Conservation (phyloP, 805 yeast species). For the Blastobotrys chiropterorum region DNA sequence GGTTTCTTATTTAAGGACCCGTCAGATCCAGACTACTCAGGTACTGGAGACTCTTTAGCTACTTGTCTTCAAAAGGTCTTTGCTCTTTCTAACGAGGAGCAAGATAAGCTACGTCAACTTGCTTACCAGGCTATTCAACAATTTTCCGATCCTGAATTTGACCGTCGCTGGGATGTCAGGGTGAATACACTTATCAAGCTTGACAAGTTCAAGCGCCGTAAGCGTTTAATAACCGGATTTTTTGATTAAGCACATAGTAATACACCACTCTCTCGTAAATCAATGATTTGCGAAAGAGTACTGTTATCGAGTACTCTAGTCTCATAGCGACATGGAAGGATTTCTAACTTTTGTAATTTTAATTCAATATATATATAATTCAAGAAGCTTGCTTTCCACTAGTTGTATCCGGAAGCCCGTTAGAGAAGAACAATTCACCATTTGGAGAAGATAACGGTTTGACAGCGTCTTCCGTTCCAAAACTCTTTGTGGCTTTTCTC, state of each 20-base stretch:
- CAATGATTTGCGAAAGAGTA: too few relatives aligned
- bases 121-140: slow-evolving; percentile 39
- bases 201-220: slow-evolving; percentile 17
- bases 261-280: background rate
- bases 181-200: slow-evolving; percentile 20
- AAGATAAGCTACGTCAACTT: slow-evolving; percentile 38
- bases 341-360: background rate
- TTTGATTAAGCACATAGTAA: slow-evolving; percentile 15
- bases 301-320: too few relatives aligned
- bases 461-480: slow-evolving; percentile 26
- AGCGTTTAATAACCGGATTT: slow-evolving; percentile 15
- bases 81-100: slow-evolving; percentile 33
- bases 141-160: slow-evolving; percentile 60
- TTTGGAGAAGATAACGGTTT: slow-evolving; percentile 24
- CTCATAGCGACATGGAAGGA: too few relatives aligned
- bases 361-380: background rate
- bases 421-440: slow-evolving; percentile 27
- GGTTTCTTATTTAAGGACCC: slow-evolving; percentile 76
- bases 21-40: slow-evolving; percentile 61
- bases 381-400: slow-evolving; percentile 20
- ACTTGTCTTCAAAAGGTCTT: slow-evolving; percentile 43
- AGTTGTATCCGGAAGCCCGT: slow-evolving; percentile 31
- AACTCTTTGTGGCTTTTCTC: slow-evolving; percentile 32
- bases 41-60: slow-evolving; percentile 30
- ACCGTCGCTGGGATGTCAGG: slow-evolving; percentile 42